Base-by-base conservation (phyloP, 2,329 filamentous ascomycete genomes). In the Colletotrichum chlorophyti region DNA sequence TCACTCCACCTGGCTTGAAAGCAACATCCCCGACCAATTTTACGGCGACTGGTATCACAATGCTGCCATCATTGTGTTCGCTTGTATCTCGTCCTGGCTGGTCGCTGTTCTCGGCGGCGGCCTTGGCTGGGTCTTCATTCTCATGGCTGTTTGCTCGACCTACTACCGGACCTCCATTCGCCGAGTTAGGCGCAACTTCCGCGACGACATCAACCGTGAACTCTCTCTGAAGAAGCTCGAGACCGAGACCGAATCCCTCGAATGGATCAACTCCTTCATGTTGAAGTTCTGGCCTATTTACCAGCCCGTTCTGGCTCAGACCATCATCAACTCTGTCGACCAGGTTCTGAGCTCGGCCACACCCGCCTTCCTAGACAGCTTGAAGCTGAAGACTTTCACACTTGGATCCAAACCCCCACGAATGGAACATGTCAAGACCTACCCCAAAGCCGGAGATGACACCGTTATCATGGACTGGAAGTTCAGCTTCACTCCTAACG, bases 231-330 rank as follows among this genome's bases (percentile, higher is more conserved):
- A 89, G 74, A 91, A 84, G 68, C 80, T 99, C 51, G 95, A 98
- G 66, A 95, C 88, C 8, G 95, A 99, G 66, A 87, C 87, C 23
- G 95, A 99, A 76, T 95, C 91, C 54, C 80, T 99, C 45, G 95
- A 99, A 74, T 99, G 95, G 95, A 98, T 99, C 74, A 99, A 99
- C 81, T 96, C 92, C 66, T 99, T 99, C 78, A 73, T 99, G 67
- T 87, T 96, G 76, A 99, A 99, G 73, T 99, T 99, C 78, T 99
- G 95, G 95, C 95, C 95, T 62, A 99, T 99, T 69, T 98, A 97
- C 72, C 92, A 95, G 53, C 95, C 95, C 1, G 91, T 98, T 9
- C 84, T 99, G 11, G 94, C 93, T 60, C 87, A 95, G 65, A 96
- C 92, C 19, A 90, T 99, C 67, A 91, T 98, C 75, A 92, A 88